Conservation (phyloP, 2,329 filamentous ascomycete genomes). For the Amauroascus niger region DNA sequence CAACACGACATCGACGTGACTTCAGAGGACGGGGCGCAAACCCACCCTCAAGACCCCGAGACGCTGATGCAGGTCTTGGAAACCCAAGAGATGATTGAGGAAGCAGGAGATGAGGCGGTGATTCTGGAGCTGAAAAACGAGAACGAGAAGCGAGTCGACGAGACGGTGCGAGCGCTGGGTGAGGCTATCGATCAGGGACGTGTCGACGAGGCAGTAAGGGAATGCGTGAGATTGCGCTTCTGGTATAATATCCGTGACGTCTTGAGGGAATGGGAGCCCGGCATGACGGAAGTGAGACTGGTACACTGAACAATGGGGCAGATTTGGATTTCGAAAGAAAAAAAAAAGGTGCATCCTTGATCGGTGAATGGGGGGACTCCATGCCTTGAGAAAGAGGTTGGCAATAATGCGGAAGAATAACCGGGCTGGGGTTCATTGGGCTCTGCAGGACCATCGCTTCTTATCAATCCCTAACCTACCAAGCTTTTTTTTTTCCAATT, state of each 20-base stretch:
- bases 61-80: conserved; percentile 83
- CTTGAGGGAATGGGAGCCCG: conserved; percentile 73
- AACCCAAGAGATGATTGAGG: conserved; percentile 64
- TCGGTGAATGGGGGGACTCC: not conserved
- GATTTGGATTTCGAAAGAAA: too few species aligned
- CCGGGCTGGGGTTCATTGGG: not conserved
- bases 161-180: conserved; percentile 55
- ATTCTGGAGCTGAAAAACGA: conserved; percentile 57
- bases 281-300: conserved; percentile 49
- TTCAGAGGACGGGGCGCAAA: conserved; percentile 62
- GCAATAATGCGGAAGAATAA: too few species aligned
- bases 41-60: conserved; percentile 57
- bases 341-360: too few species aligned
- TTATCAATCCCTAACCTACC: too few species aligned
- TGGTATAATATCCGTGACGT: conserved; percentile 82
- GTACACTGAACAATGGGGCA: conserved; percentile 46
- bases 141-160: conserved; percentile 59
- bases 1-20: conserved; percentile 60
- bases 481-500: not conserved
- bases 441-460: not conserved
- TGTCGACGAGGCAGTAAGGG: conserved; percentile 54
- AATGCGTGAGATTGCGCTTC: conserved; percentile 72
- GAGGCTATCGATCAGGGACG: conserved; percentile 57
- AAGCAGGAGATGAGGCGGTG: conserved; percentile 49
- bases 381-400: not conserved